Percentiles rank a stretch among this genome's conserved stretches.
Evolutionary conservation across 352 stramenopile genomes (phyloP).

Genomic region (Globisporangium nagaii): DNA sequence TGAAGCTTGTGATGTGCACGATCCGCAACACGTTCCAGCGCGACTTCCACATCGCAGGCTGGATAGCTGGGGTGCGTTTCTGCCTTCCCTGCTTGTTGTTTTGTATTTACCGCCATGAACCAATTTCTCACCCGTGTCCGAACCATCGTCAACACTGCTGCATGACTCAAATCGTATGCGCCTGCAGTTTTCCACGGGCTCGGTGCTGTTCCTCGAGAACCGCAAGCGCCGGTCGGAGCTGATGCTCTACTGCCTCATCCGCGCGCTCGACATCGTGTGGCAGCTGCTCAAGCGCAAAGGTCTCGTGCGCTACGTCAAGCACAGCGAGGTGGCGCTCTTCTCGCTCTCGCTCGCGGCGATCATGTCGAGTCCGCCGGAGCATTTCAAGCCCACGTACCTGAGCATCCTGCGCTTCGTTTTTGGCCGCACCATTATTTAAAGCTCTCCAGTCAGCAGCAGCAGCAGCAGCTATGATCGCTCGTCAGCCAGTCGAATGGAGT

Average conservation of each 20-base stretch:
- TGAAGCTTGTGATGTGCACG: slow-evolving; percentile 71
- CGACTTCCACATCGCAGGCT: slow-evolving; percentile 40
- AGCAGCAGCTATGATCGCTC: background rate
- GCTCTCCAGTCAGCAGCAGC: slow-evolving; percentile 1
- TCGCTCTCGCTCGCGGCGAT: slow-evolving; percentile 81
- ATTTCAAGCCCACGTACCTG: slow-evolving; percentile 86
- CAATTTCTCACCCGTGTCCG: background rate
- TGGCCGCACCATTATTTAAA: slow-evolving; percentile 67
- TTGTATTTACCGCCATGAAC: background rate
- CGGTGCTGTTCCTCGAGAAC: slow-evolving; percentile 71
- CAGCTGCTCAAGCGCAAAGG: slow-evolving; percentile 60
- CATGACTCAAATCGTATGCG: background rate
- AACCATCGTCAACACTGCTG: too few species aligned
- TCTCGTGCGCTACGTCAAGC: slow-evolving; percentile 65
- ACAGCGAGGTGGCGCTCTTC: slow-evolving; percentile 79
- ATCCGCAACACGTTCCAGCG: slow-evolving; percentile 66
- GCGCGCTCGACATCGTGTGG: slow-evolving; percentile 79
- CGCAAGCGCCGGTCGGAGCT: slow-evolving; percentile 79
- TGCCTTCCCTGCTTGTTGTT: background rate
- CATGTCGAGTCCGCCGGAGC: slow-evolving; percentile 70
- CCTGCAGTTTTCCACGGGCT: slow-evolving; percentile 46
- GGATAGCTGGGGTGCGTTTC: slow-evolving; percentile 47
- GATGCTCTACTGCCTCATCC: slow-evolving; percentile 79
- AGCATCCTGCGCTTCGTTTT: slow-evolving; percentile 82
- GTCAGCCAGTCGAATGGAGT: too few species aligned